Evolutionary conservation across 2,329 filamentous ascomycete genomes (phyloP), one percentile per base, ranked within the genome.

Genomic region (Colletotrichum incanum): DNA sequence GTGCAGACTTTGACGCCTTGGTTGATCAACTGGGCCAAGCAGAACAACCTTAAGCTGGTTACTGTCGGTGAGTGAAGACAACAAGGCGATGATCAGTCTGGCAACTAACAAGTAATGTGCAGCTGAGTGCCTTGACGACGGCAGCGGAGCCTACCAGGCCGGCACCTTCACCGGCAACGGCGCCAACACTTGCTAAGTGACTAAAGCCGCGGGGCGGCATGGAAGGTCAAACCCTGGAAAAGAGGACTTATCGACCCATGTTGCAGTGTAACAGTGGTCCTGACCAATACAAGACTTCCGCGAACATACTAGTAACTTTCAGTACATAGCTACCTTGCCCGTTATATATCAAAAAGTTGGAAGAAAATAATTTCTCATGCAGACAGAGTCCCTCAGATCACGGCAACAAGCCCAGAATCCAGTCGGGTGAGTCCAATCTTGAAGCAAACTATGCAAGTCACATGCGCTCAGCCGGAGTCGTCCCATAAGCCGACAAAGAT

Each of bases 21-120:
- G 81, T 76, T 89, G 72, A 83, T 88, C 68, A 82, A 85, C 77
- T 88, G 86, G 86, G 86, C 86, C 0, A 82, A 83, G 77, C 80
- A 81, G 63, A 87, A 87, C 69, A 83, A 83, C 65, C 77, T 88
- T 9, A 79, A 83, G 80, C 79, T 88, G 37, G 86, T 87, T 2
- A 87, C 85, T 56, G 85, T 87, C 82, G 87, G 79, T 87, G 81
- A 74, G 84, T 82, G 12, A 16, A 3, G 6, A 20, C 0, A 16
- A 5, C 2, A 1, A 12, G 6, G 5, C 16, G 3, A 23, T 67
- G 9, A 28, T 45, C 5, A 39, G 43, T 60, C 20, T 23, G 2
- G 3, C 34, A 5, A 18, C 54, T 68, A 20, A 72, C 49, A 26
- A 3, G 11, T 20, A 0, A 8, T 12, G 8, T 26, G 5, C 56